Conservation (phyloP, 306 rosid species). For the Prunus kanzakura region DNA sequence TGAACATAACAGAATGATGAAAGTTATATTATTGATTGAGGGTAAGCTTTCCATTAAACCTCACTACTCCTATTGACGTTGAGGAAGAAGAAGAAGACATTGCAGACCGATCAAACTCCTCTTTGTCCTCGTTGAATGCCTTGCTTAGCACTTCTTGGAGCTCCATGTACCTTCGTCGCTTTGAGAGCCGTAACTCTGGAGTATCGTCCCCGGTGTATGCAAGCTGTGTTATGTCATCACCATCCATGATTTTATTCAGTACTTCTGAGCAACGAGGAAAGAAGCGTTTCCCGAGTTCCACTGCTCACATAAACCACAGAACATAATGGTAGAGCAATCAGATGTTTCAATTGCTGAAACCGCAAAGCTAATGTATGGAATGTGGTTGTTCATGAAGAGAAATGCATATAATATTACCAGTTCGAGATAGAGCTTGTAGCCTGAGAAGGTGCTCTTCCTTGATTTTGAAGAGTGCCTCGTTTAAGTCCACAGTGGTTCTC, state of each 20-base stretch:
- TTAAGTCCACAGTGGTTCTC: conserved; percentile 53
- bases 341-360: not conserved
- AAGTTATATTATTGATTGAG: conserved; percentile 14
- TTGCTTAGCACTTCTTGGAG: conserved; percentile 52
- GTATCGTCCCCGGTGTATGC: conserved; percentile 41
- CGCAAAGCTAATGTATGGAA: not conserved
- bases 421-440: conserved; percentile 52
- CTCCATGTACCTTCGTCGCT: conserved; percentile 49
- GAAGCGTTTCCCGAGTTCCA: conserved; percentile 66
- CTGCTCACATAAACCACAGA: conserved; percentile 36
- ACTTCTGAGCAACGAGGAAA: conserved; percentile 74
- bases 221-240: conserved; percentile 55
- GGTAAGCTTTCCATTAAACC: conserved; percentile 21
- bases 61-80: conserved; percentile 39
- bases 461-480: conserved; percentile 61
- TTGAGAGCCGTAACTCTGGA: conserved; percentile 40
- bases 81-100: conserved; percentile 65
- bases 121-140: conserved; percentile 65
- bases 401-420: conserved; percentile 31
- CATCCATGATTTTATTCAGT: conserved; percentile 68
- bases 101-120: conserved; percentile 42
- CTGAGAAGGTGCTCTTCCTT: conserved; percentile 62
- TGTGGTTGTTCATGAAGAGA: not conserved
- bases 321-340: not conserved
- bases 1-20: not conserved